These are phyloP conservation scores for Geotrichum australiense DNA, from an alignment of 1,139 yeast species.

Conservation along the genomic window DNA sequence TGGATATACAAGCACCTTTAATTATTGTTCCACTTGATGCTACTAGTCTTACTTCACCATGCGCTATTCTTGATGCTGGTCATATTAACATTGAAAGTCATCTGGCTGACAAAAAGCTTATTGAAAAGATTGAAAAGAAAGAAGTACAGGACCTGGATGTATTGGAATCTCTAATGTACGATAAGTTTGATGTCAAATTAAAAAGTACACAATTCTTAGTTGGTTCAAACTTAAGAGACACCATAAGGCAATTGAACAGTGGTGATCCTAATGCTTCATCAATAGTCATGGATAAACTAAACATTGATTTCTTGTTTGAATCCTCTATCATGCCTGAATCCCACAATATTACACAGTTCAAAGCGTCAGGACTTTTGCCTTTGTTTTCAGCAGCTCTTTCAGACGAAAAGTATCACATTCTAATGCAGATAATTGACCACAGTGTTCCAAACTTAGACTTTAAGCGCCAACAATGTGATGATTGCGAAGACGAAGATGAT, in stretches of 20 bases:
- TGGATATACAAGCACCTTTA: slow-evolving; percentile 90
- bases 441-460: slow-evolving; percentile 57
- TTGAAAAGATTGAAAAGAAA: slow-evolving; percentile 64
- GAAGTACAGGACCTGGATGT: slow-evolving; percentile 62
- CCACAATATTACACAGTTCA: slow-evolving; percentile 60
- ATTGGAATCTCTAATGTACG: slow-evolving; percentile 81
- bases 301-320: slow-evolving; percentile 66
- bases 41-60: slow-evolving; percentile 71
- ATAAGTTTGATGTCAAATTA: slow-evolving; percentile 65
- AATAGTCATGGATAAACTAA: slow-evolving; percentile 65
- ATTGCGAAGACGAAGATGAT: slow-evolving; percentile 5
- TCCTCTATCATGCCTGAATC: slow-evolving; percentile 81
- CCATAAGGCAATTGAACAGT: slow-evolving; percentile 44
- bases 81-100: slow-evolving; percentile 81
- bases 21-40: slow-evolving; percentile 81
- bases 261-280: slow-evolving; percentile 34
- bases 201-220: slow-evolving; percentile 84
- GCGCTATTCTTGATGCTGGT: slow-evolving; percentile 91
- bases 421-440: slow-evolving; percentile 67
- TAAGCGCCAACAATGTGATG: slow-evolving; percentile 24
- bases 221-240: slow-evolving; percentile 71
- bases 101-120: slow-evolving; percentile 60
- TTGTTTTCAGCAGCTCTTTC: slow-evolving; percentile 61
- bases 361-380: slow-evolving; percentile 76
- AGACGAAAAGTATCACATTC: slow-evolving; percentile 82